phyloP scores from a whole-genome alignment of 345 rosid species.

The Salix caprea region DNA sequence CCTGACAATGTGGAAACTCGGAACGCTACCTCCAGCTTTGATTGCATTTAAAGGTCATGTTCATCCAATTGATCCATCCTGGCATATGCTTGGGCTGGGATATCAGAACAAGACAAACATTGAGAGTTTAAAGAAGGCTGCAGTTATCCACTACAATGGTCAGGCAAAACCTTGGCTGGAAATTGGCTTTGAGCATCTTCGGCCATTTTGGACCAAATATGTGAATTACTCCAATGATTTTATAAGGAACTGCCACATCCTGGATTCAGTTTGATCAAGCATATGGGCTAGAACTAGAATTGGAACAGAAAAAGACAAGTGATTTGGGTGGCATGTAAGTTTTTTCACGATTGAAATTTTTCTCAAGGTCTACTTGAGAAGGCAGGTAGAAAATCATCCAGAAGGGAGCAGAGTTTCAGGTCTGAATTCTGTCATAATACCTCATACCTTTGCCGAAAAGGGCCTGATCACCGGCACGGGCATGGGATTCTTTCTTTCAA shows the following conservation, averaged over 20 bases:
- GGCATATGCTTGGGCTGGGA: conserved; percentile 99
- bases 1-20: conserved; percentile 95
- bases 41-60: conserved; percentile 89
- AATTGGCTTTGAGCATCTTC: conserved; percentile 93
- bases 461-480: conserved; percentile 25
- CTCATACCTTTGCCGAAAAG: conserved; percentile 9
- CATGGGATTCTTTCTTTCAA: conserved; percentile 41
- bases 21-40: conserved; percentile 96
- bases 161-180: conserved; percentile 97
- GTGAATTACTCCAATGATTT: conserved; percentile 89
- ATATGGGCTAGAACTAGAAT: conserved; percentile 27
- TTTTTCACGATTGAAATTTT: conserved; percentile 23
- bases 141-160: conserved; percentile 93
- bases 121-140: conserved; percentile 68
- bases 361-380: conserved; percentile 18
- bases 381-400: conserved; percentile 26
- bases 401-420: conserved; percentile 17
- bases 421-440: conserved; percentile 21
- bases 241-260: conserved; percentile 83
- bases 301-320: conserved; percentile 23
- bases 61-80: conserved; percentile 73
- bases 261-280: conserved; percentile 55
- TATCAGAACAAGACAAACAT: conserved; percentile 72
- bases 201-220: conserved; percentile 94
- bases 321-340: conserved; percentile 20